A percentile compares a stretch with the other conserved stretches of the same genome.
These are phyloP conservation scores for Eucalyptus sideroxylon DNA, from an alignment of 345 rosid species.

Conservation along the genomic window DNA sequence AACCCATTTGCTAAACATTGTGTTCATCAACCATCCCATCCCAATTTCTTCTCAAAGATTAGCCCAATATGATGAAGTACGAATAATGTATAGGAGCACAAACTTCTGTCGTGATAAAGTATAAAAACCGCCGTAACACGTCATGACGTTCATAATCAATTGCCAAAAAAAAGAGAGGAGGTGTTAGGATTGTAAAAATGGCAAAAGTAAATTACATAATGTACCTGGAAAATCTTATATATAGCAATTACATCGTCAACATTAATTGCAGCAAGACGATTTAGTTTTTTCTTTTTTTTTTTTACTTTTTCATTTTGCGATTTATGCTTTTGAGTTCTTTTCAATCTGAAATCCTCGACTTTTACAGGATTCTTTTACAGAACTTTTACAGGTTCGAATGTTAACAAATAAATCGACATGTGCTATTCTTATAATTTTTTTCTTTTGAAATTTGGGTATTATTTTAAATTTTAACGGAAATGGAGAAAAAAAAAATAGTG, in stretches of 20 bases:
- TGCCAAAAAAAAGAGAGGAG: no score
- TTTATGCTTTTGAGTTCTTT: neutral
- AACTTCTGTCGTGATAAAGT: fast-evolving
- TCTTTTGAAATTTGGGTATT: neutral
- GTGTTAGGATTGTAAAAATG: no score
- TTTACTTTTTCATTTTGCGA: neutral
- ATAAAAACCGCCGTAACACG: fast-evolving
- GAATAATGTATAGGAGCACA: fast-evolving
- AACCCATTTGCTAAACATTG: no score
- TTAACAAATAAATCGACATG: neutral
- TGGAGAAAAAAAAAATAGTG: neutral
- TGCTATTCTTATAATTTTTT: neutral
- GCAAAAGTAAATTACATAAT: no score
- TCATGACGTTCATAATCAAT: no score
- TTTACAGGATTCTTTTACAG: neutral
- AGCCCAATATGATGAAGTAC: fast-evolving
- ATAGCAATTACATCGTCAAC: fast-evolving
- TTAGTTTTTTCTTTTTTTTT: no score
- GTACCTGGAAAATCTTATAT: no score
- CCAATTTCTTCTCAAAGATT: neutral
- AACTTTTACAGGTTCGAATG: no score
- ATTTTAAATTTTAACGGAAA: neutral
- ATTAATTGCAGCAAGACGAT: fast-evolving
- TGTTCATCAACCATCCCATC: neutral
- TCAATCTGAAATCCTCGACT: no score